phyloP scores from a whole-genome alignment of 1,139 yeast genomes.

The Suhomyces choctaworum region DNA sequence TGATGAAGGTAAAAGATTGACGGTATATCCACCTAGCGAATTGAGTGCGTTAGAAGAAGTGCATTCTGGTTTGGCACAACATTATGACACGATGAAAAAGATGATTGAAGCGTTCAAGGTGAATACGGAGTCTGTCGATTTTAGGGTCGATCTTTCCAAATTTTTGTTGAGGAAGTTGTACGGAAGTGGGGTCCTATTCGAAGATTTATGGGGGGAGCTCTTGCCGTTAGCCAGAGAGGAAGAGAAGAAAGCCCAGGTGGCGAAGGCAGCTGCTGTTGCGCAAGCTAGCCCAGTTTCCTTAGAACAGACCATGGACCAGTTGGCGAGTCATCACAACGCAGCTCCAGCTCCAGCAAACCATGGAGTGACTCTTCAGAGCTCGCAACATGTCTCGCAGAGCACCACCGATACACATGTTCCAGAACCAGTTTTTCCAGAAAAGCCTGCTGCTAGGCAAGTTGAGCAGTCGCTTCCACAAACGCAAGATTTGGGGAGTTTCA shows the following conservation, averaged over 20 bases:
- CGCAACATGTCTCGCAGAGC: too few species aligned
- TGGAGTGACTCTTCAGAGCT: too few species aligned
- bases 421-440: too few species aligned
- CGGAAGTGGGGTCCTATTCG: constrained; percentile 33
- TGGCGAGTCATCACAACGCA: too few species aligned
- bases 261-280: neutral
- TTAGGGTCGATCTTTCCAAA: constrained; percentile 27
- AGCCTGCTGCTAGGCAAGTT: too few species aligned
- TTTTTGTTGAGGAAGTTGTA: constrained; percentile 36
- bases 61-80: constrained; percentile 23
- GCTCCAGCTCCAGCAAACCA: too few species aligned
- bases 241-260: constrained; percentile 1
- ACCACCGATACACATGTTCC: too few species aligned
- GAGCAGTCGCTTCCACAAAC: too few species aligned
- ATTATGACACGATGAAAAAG: constrained; percentile 11
- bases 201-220: constrained; percentile 24
- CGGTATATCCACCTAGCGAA: constrained; percentile 44
- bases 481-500: too few species aligned
- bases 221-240: constrained; percentile 21
- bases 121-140: constrained; percentile 10
- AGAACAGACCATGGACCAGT: too few species aligned
- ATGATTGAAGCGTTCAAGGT: constrained; percentile 19
- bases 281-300: too few species aligned
- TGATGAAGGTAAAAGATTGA: constrained; percentile 35
- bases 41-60: constrained; percentile 25